Evolutionary conservation across 257 asterid species (phyloP).

Genomic region (Nemophila menziesii): DNA sequence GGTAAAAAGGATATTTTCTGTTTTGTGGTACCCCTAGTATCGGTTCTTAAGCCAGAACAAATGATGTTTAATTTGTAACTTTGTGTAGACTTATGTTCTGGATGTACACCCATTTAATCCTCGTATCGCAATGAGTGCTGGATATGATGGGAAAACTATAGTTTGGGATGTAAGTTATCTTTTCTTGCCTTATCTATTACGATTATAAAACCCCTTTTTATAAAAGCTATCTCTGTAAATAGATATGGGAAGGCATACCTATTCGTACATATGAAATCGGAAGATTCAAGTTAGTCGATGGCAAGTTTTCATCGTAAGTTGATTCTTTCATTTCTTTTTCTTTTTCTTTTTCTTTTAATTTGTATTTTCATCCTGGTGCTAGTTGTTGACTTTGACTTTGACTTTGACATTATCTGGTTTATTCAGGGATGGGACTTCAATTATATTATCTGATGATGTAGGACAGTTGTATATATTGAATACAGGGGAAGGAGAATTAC

Average conservation of each 20-base stretch:
- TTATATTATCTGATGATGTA: slow-evolving; percentile 90
- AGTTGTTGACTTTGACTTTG: background rate
- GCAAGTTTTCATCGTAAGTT: slow-evolving; percentile 97
- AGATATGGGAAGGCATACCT: slow-evolving; percentile 98
- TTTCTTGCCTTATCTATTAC: slow-evolving; percentile 6
- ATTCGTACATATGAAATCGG: slow-evolving; percentile 77
- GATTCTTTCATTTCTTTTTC: slow-evolving; percentile 9
- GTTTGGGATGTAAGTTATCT: slow-evolving; percentile 89
- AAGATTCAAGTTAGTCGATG: slow-evolving; percentile 82
- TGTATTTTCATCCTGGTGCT: background rate
- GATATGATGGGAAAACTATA: slow-evolving; percentile 96
- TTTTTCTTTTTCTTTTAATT: slow-evolving; percentile 6
- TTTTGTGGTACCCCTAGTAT: background rate
- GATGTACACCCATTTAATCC: slow-evolving; percentile 98
- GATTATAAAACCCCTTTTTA: slow-evolving; percentile 3
- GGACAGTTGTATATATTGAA: slow-evolving; percentile 79
- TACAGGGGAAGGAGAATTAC: slow-evolving; percentile 96
- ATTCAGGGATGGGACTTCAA: slow-evolving; percentile 94
- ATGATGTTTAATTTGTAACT: background rate
- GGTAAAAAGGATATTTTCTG: background rate
- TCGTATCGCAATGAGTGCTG: slow-evolving; percentile 98
- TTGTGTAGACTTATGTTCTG: slow-evolving; percentile 74
- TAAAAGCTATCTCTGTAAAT: slow-evolving; percentile 10
- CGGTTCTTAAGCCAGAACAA: background rate
- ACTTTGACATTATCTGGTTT: slow-evolving; percentile 3